Conservation (phyloP, 176 grass and related monocot species). For the Leersia perrieri region DNA sequence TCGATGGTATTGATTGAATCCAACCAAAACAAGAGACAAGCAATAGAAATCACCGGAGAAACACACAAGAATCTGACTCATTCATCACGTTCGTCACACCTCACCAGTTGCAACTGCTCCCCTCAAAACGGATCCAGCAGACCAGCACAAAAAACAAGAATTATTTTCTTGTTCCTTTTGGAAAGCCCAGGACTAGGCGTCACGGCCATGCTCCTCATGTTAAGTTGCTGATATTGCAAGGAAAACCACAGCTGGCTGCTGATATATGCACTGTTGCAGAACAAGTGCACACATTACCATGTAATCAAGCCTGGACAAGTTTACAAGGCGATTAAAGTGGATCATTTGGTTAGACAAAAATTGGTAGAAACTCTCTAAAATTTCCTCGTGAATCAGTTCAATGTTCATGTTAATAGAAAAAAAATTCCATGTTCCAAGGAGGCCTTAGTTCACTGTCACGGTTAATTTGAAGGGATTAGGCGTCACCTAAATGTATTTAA, state of each 20-base stretch:
- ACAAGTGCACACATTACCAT: background rate
- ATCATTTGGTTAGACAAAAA: too few relatives aligned
- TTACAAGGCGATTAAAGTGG: background rate
- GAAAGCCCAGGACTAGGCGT: background rate
- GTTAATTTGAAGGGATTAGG: background rate
- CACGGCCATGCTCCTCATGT: background rate
- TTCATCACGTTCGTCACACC: background rate
- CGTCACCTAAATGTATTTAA: background rate
- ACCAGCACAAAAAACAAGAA: background rate
- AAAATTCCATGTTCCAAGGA: too few relatives aligned
- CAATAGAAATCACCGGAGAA: background rate
- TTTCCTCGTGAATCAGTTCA: too few relatives aligned
- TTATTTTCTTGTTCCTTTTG: background rate
- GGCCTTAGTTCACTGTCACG: too few relatives aligned
- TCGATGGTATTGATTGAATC: background rate
- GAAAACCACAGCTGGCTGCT: background rate
- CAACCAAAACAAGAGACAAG: slow-evolving; percentile 12
- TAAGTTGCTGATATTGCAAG: background rate
- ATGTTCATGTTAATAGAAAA: too few relatives aligned
- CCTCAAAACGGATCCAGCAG: background rate
- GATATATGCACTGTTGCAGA: background rate
- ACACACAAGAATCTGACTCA: slow-evolving; percentile 27
- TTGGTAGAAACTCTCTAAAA: too few relatives aligned
- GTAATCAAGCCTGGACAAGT: background rate
- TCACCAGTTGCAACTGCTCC: slow-evolving; percentile 23